Evolutionary conservation across 202 grass and related monocot genomes (phyloP), one percentile per base, ranked within the genome.

Genomic region (Brachypodium distachyon): DNA sequence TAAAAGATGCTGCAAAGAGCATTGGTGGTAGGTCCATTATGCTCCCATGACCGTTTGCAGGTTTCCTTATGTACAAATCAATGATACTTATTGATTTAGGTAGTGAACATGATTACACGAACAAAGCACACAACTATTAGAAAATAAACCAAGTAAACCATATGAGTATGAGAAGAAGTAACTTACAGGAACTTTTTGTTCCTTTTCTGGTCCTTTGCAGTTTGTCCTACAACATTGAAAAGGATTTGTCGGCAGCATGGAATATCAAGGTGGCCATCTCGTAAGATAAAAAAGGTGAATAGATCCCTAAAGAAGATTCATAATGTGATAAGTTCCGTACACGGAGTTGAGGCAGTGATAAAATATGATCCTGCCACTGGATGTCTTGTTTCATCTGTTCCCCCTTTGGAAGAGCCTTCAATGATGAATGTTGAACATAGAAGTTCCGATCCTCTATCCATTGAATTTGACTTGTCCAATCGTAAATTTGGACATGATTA

Each of bases 201-300:
- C 8, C 60, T 59, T 84, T 46, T 48, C 52, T 51, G 73, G 10
- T 78, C 12, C 52, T 36, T 67, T 70, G 82, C 47, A 93, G 87
- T 93, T 82, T 93, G 78, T 74, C 90, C 87, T 10, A 90, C 90
- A 23, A 90, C 81, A 14, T 49, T 93, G 56, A 93, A 90, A 83
- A 90, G 91, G 76, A 93, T 90, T 54, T 90, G 91, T 49, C 60
- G 87, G 63, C 84, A 82, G 28, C 59, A 87, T 67, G 87, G 84
- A 62, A 87, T 90, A 81, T 87, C 69, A 69, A 87, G 84, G 73
- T 93, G 91, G 91, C 91, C 87, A 42, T 93, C 87, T 76, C 87
- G 87, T 61, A 93, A 84, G 74, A 93, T 90, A 68, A 90, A 88
- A 16, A 93, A 93, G 78, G 91, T 93, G 38, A 90, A 90, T 32